phyloP scores from a whole-genome alignment of 2,329 filamentous ascomycete genomes.

The Alternaria tenuissima region DNA sequence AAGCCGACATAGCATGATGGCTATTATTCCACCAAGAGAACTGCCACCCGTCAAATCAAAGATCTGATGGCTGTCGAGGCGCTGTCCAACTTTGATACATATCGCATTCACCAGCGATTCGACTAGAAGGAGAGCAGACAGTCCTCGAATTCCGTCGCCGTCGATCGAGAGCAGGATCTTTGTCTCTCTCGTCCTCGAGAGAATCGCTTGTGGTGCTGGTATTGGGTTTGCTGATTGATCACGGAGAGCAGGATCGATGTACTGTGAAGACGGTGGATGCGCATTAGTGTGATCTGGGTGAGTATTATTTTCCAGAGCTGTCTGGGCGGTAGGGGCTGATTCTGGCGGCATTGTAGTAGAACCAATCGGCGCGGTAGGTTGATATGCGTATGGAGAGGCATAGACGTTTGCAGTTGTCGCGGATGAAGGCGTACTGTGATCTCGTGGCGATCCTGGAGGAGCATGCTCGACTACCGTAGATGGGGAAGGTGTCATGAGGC shows the following conservation, averaged over 20 bases:
- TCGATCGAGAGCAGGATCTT: conserved; percentile 46
- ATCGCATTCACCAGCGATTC: conserved; percentile 45
- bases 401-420: conserved; percentile 9
- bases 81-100: conserved; percentile 36
- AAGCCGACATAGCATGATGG: conserved; percentile 41
- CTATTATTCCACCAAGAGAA: conserved; percentile 40
- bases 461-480: conserved; percentile 10
- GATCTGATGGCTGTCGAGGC: conserved; percentile 39
- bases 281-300: background rate
- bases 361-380: background rate
- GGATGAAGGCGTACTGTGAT: conserved; percentile 7
- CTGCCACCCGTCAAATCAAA: conserved; percentile 44
- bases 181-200: conserved; percentile 33
- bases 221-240: conserved; percentile 11
- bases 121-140: conserved; percentile 40
- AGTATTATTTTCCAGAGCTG: background rate
- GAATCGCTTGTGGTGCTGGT: conserved; percentile 10
- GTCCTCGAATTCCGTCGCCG: conserved; percentile 43
- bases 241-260: conserved; percentile 4
- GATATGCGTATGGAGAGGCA: conserved; percentile 23
- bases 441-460: conserved; percentile 6
- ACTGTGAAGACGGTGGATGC: conserved; percentile 10
- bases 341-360: background rate
- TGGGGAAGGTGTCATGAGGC: conserved; percentile 15
- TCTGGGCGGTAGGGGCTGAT: background rate